Evolutionary conservation across 2,329 filamentous ascomycete species (phyloP).

Genomic region (Corynespora cassiicola): DNA sequence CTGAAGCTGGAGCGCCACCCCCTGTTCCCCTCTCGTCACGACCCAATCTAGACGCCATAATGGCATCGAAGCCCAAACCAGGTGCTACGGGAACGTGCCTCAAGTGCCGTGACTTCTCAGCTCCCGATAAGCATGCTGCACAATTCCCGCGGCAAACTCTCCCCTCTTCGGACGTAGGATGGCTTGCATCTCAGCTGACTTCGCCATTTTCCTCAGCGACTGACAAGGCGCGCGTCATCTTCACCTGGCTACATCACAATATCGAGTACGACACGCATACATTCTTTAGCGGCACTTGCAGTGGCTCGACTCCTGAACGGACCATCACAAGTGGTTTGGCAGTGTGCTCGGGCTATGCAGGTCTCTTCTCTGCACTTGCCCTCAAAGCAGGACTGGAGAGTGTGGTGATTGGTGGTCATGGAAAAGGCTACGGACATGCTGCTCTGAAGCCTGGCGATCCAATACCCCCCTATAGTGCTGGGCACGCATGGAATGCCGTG

Average conservation of each 20-base stretch:
- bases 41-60: slow-evolving; percentile 64
- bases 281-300: slow-evolving; percentile 77
- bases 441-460: slow-evolving; percentile 68
- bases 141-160: slow-evolving; percentile 76
- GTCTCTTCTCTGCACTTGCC: slow-evolving; percentile 80
- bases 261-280: slow-evolving; percentile 81
- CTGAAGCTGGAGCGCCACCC: slow-evolving; percentile 45
- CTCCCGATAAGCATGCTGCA: slow-evolving; percentile 77
- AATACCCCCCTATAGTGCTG: slow-evolving; percentile 67
- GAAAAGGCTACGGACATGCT: slow-evolving; percentile 82
- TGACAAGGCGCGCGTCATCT: slow-evolving; percentile 91
- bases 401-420: slow-evolving; percentile 76
- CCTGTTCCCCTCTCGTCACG: slow-evolving; percentile 62
- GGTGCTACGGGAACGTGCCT: slow-evolving; percentile 62
- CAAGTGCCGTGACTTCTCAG: slow-evolving; percentile 86
- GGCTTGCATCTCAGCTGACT: slow-evolving; percentile 80
- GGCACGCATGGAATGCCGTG: slow-evolving; percentile 94
- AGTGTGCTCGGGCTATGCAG: slow-evolving; percentile 91
- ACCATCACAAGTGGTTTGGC: slow-evolving; percentile 80
- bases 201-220: slow-evolving; percentile 79
- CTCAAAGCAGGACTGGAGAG: slow-evolving; percentile 80
- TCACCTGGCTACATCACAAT: slow-evolving; percentile 96
- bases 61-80: slow-evolving; percentile 51
- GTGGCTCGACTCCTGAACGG: slow-evolving; percentile 71
- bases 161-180: slow-evolving; percentile 71